A percentile compares a stretch with the other conserved stretches of the same genome.
Conservation (phyloP, 1,139 yeast species). For the Yamadazyma spencermartinsiae region DNA sequence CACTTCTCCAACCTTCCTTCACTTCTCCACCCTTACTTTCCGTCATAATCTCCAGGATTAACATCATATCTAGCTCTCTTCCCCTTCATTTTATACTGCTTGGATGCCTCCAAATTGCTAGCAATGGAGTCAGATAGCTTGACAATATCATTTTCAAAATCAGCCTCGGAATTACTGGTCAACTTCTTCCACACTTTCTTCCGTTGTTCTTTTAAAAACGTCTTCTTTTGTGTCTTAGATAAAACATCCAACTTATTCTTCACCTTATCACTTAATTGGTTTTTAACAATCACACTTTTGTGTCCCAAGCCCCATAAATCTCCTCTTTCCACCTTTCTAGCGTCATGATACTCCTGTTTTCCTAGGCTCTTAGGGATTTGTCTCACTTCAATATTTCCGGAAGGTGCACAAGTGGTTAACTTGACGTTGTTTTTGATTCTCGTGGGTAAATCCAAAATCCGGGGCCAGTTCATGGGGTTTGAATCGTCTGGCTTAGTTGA, state of each 20-base stretch:
- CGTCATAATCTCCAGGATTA: conserved; percentile 24
- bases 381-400: conserved; percentile 84
- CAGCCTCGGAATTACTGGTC: conserved; percentile 29
- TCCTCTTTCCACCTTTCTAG: conserved; percentile 80
- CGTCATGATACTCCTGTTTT: conserved; percentile 81
- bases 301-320: conserved; percentile 87
- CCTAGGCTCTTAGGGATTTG: conserved; percentile 79
- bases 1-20: background rate
- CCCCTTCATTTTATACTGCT: conserved; percentile 35
- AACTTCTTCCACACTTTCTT: conserved; percentile 44
- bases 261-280: conserved; percentile 29
- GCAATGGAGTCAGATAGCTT: conserved; percentile 39
- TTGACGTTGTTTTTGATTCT: conserved; percentile 83
- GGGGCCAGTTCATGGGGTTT: conserved; percentile 59
- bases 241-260: conserved; percentile 38
- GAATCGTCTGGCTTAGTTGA: conserved; percentile 25
- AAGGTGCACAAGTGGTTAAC: conserved; percentile 75
- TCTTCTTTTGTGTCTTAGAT: conserved; percentile 42
- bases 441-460: conserved; percentile 70
- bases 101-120: conserved; percentile 32
- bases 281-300: conserved; percentile 54
- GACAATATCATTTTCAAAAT: conserved; percentile 35
- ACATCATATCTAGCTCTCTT: conserved; percentile 32
- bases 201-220: conserved; percentile 43
- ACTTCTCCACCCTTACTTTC: conserved; percentile 17